These are phyloP conservation scores for Candida tetrigidarum DNA, from an alignment of 1,139 yeast genomes.

Conservation along the genomic window DNA sequence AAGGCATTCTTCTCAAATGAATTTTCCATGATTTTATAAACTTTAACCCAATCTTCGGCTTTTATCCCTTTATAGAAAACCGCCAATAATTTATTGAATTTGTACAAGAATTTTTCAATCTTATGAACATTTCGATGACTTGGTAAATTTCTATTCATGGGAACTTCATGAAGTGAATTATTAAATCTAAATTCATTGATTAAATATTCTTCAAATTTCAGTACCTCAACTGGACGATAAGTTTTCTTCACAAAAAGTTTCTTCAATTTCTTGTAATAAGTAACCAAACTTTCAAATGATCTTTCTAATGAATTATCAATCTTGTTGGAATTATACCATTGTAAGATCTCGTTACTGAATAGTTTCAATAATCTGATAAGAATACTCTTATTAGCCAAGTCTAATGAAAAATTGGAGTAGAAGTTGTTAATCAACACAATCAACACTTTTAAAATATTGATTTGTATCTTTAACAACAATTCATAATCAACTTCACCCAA, in stretches of 20 bases:
- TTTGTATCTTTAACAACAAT: conserved; percentile 71
- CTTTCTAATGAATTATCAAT: conserved; percentile 45
- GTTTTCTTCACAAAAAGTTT: conserved; percentile 77
- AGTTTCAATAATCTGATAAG: conserved; percentile 70
- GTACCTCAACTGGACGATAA: conserved; percentile 64
- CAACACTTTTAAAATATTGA: conserved; percentile 80
- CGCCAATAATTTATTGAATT: conserved; percentile 65
- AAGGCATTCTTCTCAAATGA: conserved; percentile 59
- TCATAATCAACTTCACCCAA: conserved; percentile 55
- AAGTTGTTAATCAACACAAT: conserved; percentile 73
- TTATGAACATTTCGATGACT: conserved; percentile 48
- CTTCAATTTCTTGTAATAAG: conserved; percentile 68
- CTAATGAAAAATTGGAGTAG: conserved; percentile 76
- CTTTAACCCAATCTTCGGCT: conserved; percentile 78
- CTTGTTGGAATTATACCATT: conserved; percentile 66
- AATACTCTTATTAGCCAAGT: conserved; percentile 59
- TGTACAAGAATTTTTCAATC: conserved; percentile 62
- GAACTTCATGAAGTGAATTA: conserved; percentile 49
- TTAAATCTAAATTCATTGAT: conserved; percentile 44
- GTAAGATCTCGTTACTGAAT: conserved; percentile 70
- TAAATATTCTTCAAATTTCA: conserved; percentile 44
- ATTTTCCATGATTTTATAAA: conserved; percentile 74
- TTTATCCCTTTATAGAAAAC: conserved; percentile 64
- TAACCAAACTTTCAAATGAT: conserved; percentile 54
- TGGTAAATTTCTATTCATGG: conserved; percentile 52